A percentile compares a stretch with the other conserved stretches of the same genome.
phyloP scores from a whole-genome alignment of 768 basidiomycete species.

The Suillus subalutaceus region DNA sequence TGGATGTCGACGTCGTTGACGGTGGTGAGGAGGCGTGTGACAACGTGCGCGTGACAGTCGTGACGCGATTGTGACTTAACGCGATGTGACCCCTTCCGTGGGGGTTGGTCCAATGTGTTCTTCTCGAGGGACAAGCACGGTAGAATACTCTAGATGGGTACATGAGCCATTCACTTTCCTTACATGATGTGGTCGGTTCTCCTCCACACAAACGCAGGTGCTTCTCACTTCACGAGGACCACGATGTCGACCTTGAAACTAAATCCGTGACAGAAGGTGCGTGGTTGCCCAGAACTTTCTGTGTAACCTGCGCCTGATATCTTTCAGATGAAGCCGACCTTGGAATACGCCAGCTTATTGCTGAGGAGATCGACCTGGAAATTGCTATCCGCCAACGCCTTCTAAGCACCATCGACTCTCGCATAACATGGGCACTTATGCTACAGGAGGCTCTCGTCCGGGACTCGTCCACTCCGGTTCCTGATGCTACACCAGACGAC shows the following conservation, averaged over 20 bases:
- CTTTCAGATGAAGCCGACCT: slow-evolving; percentile 18
- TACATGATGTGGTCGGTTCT: slow-evolving; percentile 17
- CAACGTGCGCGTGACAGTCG: slow-evolving; percentile 5
- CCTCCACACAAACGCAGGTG: slow-evolving; percentile 17
- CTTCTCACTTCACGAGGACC: slow-evolving; percentile 12
- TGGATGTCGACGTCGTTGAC: slow-evolving; percentile 2
- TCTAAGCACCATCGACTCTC: slow-evolving; percentile 43
- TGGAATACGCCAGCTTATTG: slow-evolving; percentile 21
- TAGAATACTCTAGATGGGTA: slow-evolving; percentile 19
- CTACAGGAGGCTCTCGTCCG: slow-evolving; percentile 38
- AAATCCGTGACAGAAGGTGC: slow-evolving; percentile 22
- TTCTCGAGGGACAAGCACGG: background rate
- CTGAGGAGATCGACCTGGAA: slow-evolving; percentile 47
- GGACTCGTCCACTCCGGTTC: slow-evolving; percentile 15
- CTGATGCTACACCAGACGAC: slow-evolving; percentile 23
- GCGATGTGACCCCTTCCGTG: slow-evolving; percentile 1
- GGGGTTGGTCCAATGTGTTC: background rate
- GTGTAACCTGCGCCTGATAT: slow-evolving; percentile 5
- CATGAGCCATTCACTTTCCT: slow-evolving; percentile 26
- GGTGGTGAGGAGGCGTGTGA: slow-evolving; percentile 10
- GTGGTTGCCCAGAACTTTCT: slow-evolving; percentile 7
- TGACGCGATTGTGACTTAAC: slow-evolving; percentile 12
- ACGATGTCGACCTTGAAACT: slow-evolving; percentile 17
- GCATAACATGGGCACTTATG: slow-evolving; percentile 49
- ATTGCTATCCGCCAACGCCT: slow-evolving; percentile 45